These are phyloP conservation scores for Biscutella laevigata DNA, from an alignment of 441 rosid genomes.

Conservation along the genomic window DNA sequence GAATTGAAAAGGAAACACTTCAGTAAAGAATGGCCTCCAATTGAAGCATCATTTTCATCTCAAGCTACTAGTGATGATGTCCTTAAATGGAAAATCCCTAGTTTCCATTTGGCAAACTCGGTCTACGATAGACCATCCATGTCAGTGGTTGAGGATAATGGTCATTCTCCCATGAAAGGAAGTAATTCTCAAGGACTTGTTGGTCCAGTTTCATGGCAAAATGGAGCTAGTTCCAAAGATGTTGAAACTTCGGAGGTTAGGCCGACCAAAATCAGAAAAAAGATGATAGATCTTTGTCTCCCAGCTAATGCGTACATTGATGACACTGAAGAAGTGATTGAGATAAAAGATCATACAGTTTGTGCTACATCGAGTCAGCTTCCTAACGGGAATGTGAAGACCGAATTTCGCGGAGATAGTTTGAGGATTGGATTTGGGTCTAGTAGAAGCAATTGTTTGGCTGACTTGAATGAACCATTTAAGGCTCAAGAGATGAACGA, in stretches of 20 bases:
- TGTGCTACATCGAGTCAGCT: slow-evolving; percentile 37
- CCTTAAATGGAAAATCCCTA: slow-evolving; percentile 47
- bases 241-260: slow-evolving; percentile 50
- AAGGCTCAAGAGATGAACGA: slow-evolving; percentile 44
- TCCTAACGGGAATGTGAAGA: slow-evolving; percentile 41
- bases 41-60: slow-evolving; percentile 56
- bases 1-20: slow-evolving; percentile 43
- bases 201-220: slow-evolving; percentile 50
- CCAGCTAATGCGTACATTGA: slow-evolving; percentile 85
- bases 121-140: slow-evolving; percentile 44
- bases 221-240: slow-evolving; percentile 49
- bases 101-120: slow-evolving; percentile 41
- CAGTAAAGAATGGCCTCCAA: slow-evolving; percentile 22
- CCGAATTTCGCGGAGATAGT: slow-evolving; percentile 33
- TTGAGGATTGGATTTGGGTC: slow-evolving; percentile 31
- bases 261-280: slow-evolving; percentile 60
- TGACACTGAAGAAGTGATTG: slow-evolving; percentile 39
- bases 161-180: slow-evolving; percentile 65
- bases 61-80: slow-evolving; percentile 60
- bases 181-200: slow-evolving; percentile 33
- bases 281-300: slow-evolving; percentile 86
- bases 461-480: slow-evolving; percentile 80
- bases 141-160: slow-evolving; percentile 49
- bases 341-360: slow-evolving; percentile 34
- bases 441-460: slow-evolving; percentile 43